These are phyloP conservation scores for Dinochytrium kinnereticum DNA, from an alignment of 371 early-diverging fungal species.

Conservation along the genomic window DNA sequence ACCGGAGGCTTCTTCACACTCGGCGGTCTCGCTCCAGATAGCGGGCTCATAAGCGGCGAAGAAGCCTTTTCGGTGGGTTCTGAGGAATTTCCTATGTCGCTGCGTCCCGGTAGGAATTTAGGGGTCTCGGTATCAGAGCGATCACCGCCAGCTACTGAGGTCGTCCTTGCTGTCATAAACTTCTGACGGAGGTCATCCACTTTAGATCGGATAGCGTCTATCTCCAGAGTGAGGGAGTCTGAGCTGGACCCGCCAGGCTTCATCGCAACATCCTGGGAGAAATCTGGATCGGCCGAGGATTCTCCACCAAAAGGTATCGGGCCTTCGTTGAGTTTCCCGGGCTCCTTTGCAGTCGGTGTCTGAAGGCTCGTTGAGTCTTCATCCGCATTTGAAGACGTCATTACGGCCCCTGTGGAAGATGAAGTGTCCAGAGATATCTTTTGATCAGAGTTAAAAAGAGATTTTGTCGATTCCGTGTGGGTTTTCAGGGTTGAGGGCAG, in stretches of 20 bases:
- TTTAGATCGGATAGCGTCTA: slow-evolving; percentile 11
- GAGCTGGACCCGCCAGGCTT: background rate
- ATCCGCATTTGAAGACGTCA: too few species aligned
- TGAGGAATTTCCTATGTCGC: background rate
- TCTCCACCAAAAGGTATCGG: too few species aligned
- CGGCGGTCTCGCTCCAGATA: background rate
- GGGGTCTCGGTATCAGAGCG: too few species aligned
- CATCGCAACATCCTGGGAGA: background rate
- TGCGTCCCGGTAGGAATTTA: too few species aligned
- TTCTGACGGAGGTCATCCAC: slow-evolving; percentile 16
- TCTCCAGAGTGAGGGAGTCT: slow-evolving; percentile 15
- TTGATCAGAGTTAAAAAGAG: too few species aligned
- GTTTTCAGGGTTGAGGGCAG: too few species aligned
- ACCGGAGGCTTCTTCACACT: slow-evolving; percentile 3
- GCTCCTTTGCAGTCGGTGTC: too few species aligned
- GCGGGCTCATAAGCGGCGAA: background rate
- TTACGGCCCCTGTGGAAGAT: too few species aligned
- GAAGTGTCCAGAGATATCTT: too few species aligned
- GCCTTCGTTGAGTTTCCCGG: too few species aligned
- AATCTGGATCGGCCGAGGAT: background rate
- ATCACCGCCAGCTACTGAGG: background rate
- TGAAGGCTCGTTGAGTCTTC: too few species aligned
- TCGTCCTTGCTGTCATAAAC: background rate
- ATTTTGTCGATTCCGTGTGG: too few species aligned
- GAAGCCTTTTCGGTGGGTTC: background rate